Evolutionary conservation across 805 yeast genomes (phyloP).

Genomic region (Hanseniaspora taiwanica): DNA sequence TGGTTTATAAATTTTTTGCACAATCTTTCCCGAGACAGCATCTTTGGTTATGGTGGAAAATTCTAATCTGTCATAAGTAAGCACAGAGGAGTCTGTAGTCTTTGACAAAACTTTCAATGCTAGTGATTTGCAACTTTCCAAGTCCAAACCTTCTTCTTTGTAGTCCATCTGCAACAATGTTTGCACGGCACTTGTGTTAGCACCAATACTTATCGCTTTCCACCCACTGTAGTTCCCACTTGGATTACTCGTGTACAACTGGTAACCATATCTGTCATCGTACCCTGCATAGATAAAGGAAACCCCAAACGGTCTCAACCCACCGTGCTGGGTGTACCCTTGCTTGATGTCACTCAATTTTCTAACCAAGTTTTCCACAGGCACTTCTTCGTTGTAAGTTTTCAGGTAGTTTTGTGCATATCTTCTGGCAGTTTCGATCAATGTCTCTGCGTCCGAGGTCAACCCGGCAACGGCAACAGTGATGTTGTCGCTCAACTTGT

Average conservation of each 20-base stretch:
- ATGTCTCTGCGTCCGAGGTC: slow-evolving; percentile 90
- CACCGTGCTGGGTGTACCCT: slow-evolving; percentile 98
- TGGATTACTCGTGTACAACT: slow-evolving; percentile 89
- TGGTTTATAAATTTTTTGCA: slow-evolving; percentile 69
- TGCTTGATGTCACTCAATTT: slow-evolving; percentile 87
- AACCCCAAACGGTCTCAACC: slow-evolving; percentile 96
- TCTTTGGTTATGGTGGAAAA: slow-evolving; percentile 63
- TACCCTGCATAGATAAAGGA: slow-evolving; percentile 92
- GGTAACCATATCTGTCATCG: slow-evolving; percentile 82
- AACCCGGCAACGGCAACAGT: slow-evolving; percentile 96
- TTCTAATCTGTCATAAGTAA: slow-evolving; percentile 84
- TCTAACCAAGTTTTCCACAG: slow-evolving; percentile 84
- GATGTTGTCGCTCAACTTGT: slow-evolving; percentile 67
- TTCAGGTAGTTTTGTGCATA: slow-evolving; percentile 75
- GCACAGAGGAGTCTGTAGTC: slow-evolving; percentile 80
- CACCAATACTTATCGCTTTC: slow-evolving; percentile 96
- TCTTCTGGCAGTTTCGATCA: slow-evolving; percentile 77
- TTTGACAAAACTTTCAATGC: slow-evolving; percentile 87
- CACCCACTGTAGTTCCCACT: slow-evolving; percentile 97
- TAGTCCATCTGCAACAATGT: slow-evolving; percentile 90
- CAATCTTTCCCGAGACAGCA: slow-evolving; percentile 30
- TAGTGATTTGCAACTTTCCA: slow-evolving; percentile 69
- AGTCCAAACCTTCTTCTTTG: slow-evolving; percentile 53
- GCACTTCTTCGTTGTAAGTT: slow-evolving; percentile 82
- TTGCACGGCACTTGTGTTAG: slow-evolving; percentile 92